Evolutionary conservation across 257 asterid species (phyloP), one percentile per base, ranked within the genome.

Genomic region (Ilex aquifolium): DNA sequence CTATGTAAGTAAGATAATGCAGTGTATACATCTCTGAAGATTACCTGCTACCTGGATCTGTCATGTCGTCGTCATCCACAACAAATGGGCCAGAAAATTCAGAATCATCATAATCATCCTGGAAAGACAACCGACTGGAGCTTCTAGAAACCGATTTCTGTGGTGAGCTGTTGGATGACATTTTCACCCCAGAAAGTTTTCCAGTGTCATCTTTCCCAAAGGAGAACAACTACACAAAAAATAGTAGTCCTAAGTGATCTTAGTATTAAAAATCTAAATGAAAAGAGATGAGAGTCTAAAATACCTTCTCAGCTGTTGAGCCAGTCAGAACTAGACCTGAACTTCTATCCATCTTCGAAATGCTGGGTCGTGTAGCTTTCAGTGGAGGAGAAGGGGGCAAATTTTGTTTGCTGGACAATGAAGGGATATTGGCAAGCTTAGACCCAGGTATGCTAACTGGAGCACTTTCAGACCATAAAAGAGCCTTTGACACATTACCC

Each of bases 401-500:
- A 60, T 71, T 60, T 64, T 65, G 86, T 76, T 80, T 75, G 74
- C 68, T 76, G 17, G 75, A 79, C 66, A 80, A 59, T 30, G 68
- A 62, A 60, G 83, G 82, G 61, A 69, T 59, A 66, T 74, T 71
- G 66, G 82, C 74, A 68, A 80, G 82, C 71, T 72, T 82, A 46
- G 77, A 73, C 49, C 72, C 76, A 17, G 93, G 94, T 68, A 84
- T 80, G 57, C 86, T 85, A 66, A 76, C 84, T 21, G 97, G 97
- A 58, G 91, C 95, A 77, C 97, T 90, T 75, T 83, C 97, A 61
- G 75, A 80, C 60, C 91, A 82, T 44, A 77, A 71, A 67, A 86
- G 94, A 64, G 58, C 80, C 71, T 80, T 84, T n/a, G 85, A 56
- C 61, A 76, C 51, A 32, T 69, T 76, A 70, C 77, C 49, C 65